These are phyloP conservation scores for Hylodesmum podocarpum DNA, from an alignment of 306 rosid genomes.

Conservation along the genomic window DNA sequence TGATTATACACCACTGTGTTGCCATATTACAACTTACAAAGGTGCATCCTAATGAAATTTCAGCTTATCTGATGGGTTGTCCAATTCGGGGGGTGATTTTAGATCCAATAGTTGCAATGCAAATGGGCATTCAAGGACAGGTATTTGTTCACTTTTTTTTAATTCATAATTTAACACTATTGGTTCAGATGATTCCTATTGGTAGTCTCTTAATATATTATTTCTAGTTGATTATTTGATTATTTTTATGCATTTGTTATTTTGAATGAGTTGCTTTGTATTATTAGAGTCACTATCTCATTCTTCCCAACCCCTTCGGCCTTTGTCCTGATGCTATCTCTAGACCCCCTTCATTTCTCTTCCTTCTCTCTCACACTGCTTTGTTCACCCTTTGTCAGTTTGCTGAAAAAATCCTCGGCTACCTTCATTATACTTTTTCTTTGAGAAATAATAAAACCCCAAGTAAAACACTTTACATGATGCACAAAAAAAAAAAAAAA, in stretches of 20 bases:
- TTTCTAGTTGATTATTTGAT: background rate
- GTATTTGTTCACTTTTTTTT: slow-evolving; percentile 42
- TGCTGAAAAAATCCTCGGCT: background rate
- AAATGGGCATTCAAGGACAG: slow-evolving; percentile 99
- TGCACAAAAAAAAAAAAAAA: background rate
- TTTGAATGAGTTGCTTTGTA: slow-evolving; percentile 9
- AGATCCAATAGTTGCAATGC: slow-evolving; percentile 94
- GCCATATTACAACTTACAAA: slow-evolving; percentile 15
- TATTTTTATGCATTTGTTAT: background rate
- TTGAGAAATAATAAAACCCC: background rate
- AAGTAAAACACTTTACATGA: background rate
- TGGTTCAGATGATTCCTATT: slow-evolving; percentile 3
- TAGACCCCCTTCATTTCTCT: background rate
- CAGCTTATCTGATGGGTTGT: slow-evolving; percentile 96
- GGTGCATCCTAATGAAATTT: slow-evolving; percentile 31
- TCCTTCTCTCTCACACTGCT: background rate
- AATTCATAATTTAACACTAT: slow-evolving; percentile 16
- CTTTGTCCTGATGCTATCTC: background rate
- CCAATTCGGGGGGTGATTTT: slow-evolving; percentile 93
- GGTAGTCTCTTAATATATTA: background rate
- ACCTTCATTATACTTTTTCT: background rate
- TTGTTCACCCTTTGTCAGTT: background rate
- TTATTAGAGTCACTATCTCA: slow-evolving; percentile 1
- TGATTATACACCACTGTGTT: background rate
- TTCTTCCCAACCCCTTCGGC: background rate